These are phyloP conservation scores for Abortiporus biennis DNA, from an alignment of 1,284 basidiomycete species.

Conservation along the genomic window DNA sequence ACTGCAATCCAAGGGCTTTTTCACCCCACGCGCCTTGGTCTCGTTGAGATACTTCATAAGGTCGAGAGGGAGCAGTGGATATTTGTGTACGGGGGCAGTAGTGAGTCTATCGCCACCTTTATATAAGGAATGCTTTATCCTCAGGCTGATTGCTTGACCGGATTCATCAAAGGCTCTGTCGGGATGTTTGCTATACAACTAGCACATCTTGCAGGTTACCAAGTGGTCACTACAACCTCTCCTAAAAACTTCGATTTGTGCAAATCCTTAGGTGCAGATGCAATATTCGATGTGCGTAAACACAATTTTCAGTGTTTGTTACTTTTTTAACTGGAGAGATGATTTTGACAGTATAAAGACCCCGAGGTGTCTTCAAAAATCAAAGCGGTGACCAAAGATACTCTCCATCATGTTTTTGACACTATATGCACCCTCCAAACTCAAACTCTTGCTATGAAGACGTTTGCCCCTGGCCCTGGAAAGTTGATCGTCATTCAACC, in stretches of 20 bases:
- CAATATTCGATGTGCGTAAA: slow-evolving; percentile 27
- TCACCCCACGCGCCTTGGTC: slow-evolving; percentile 16
- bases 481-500: slow-evolving; percentile 11
- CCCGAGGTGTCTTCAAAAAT: slow-evolving; percentile 18
- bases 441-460: slow-evolving; percentile 11
- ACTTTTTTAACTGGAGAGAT: too few relatives aligned
- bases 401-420: slow-evolving; percentile 18
- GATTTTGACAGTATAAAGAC: slow-evolving; percentile 21
- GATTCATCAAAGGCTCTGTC: slow-evolving; percentile 25
- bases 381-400: slow-evolving; percentile 17
- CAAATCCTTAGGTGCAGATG: slow-evolving; percentile 35
- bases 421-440: slow-evolving; percentile 14
- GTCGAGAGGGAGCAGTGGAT: slow-evolving; percentile 19
- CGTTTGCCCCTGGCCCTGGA: slow-evolving; percentile 14
- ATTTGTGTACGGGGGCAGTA: slow-evolving; percentile 25
- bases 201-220: slow-evolving; percentile 33
- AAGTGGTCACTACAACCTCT: slow-evolving; percentile 34
- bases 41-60: slow-evolving; percentile 20
- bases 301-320: background rate
- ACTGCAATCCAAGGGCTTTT: slow-evolving; percentile 33
- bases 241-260: slow-evolving; percentile 32
- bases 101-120: slow-evolving; percentile 12
- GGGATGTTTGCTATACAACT: slow-evolving; percentile 41
- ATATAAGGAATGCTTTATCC: background rate
- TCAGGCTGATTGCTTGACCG: too few relatives aligned